Evolutionary conservation across 192 early-diverging fungal species (phyloP).

Genomic region (Coemansia sp.): DNA sequence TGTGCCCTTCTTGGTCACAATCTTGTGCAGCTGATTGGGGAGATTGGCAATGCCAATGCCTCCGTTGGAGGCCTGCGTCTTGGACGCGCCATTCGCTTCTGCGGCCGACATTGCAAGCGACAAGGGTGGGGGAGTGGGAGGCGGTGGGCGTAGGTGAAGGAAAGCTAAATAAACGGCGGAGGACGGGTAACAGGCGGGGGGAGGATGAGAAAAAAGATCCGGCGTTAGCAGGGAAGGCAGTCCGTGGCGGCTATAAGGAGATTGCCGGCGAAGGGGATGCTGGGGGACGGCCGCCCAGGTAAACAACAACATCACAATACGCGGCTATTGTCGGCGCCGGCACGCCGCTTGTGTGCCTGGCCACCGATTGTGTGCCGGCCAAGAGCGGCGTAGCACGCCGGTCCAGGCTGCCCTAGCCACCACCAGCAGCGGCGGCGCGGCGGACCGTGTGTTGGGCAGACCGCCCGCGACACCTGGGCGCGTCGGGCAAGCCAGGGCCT

Average conservation of each 20-base stretch:
- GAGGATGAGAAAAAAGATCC: background rate
- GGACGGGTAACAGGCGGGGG: background rate
- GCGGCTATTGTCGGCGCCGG: background rate
- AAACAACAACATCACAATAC: conserved; percentile 10
- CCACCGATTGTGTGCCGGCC: too few relatives aligned
- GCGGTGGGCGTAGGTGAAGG: background rate
- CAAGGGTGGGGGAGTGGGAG: conserved; percentile 1
- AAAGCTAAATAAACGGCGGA: background rate
- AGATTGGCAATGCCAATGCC: conserved; percentile 96
- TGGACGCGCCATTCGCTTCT: conserved; percentile 32
- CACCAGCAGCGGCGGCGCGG: too few relatives aligned
- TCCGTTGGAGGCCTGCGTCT: conserved; percentile 32
- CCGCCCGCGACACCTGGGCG: too few relatives aligned
- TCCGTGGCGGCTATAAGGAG: background rate
- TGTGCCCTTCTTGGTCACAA: conserved; percentile 93
- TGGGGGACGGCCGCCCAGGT: background rate
- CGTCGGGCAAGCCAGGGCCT: too few relatives aligned
- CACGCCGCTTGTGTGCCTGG: background rate
- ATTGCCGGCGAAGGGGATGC: background rate
- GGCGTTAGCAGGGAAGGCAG: background rate
- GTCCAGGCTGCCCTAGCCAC: too few relatives aligned
- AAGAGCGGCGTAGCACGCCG: background rate
- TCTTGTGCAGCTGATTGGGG: conserved; percentile 97
- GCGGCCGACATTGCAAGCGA: conserved; percentile 33
- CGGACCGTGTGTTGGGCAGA: too few relatives aligned